phyloP scores from a whole-genome alignment of 768 basidiomycete genomes.

The Hortiboletus flavorubellus region DNA sequence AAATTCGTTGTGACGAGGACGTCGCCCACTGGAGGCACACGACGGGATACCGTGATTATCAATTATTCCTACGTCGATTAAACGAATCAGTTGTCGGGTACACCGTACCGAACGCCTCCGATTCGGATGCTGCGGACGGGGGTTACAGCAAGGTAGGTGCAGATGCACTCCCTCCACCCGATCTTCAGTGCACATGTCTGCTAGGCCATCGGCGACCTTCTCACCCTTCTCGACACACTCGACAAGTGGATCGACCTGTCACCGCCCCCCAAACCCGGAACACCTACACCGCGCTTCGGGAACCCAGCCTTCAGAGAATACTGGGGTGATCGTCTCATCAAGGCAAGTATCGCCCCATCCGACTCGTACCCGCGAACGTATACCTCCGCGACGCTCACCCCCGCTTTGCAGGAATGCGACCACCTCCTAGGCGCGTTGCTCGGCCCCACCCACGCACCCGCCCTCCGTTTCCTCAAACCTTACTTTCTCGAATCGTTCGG shows the following conservation, averaged over 20 bases:
- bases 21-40: slow-evolving; percentile 70
- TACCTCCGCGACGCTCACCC: neutral
- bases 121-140: neutral
- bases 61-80: slow-evolving; percentile 69
- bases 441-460: slow-evolving; percentile 38
- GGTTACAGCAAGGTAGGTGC: slow-evolving; percentile 19
- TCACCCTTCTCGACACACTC: slow-evolving; percentile 62
- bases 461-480: slow-evolving; percentile 66
- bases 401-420: slow-evolving; percentile 46
- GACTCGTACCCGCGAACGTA: neutral
- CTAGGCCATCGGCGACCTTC: slow-evolving; percentile 46
- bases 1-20: slow-evolving; percentile 71
- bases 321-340: slow-evolving; percentile 76
- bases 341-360: slow-evolving; percentile 43
- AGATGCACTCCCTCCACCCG: neutral
- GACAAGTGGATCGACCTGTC: slow-evolving; percentile 78
- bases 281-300: slow-evolving; percentile 75
- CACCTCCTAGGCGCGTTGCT: slow-evolving; percentile 49
- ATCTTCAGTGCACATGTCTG: neutral
- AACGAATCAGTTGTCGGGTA: slow-evolving; percentile 75
- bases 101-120: slow-evolving; percentile 41
- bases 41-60: slow-evolving; percentile 69
- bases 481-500: slow-evolving; percentile 86
- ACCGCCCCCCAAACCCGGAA: slow-evolving; percentile 56
- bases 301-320: slow-evolving; percentile 81